phyloP scores from a whole-genome alignment of 306 rosid genomes.

The Dalbergia cochinchinensis region DNA sequence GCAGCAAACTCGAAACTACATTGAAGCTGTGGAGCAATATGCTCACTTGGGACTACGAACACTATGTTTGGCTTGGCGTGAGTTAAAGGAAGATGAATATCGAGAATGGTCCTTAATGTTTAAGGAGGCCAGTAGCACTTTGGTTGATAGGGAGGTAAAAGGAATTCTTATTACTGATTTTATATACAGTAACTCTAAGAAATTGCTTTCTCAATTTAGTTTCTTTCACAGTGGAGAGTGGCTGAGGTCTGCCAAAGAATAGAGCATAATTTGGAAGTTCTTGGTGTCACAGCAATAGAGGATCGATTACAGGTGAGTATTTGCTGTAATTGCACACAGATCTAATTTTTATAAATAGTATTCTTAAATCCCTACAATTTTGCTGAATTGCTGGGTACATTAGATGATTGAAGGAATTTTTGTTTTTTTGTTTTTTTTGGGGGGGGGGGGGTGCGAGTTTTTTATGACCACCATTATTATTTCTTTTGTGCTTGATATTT shows the following conservation, averaged over 20 bases:
- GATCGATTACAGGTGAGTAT: constrained; percentile 93
- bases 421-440: not conserved
- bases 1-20: constrained; percentile 84
- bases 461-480: constrained; percentile 8
- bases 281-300: constrained; percentile 98
- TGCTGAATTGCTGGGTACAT: constrained; percentile 23
- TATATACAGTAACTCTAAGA: constrained; percentile 7
- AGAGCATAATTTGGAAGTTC: constrained; percentile 89
- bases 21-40: constrained; percentile 97
- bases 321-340: constrained; percentile 34
- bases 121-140: constrained; percentile 93
- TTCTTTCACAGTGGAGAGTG: constrained; percentile 87
- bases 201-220: constrained; percentile 40
- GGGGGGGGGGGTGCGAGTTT: not conserved
- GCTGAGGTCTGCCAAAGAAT: constrained; percentile 95
- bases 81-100: constrained; percentile 83
- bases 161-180: constrained; percentile 44
- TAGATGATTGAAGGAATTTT: constrained; percentile 21
- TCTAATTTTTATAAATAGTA: constrained; percentile 17
- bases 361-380: constrained; percentile 29
- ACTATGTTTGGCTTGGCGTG: constrained; percentile 93
- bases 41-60: constrained; percentile 95
- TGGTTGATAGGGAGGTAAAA: constrained; percentile 97
- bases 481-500: constrained; percentile 33
- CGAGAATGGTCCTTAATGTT: constrained; percentile 90